Evolutionary conservation across 2,329 filamentous ascomycete species (phyloP).

Genomic region (Exserohilum turcica): DNA sequence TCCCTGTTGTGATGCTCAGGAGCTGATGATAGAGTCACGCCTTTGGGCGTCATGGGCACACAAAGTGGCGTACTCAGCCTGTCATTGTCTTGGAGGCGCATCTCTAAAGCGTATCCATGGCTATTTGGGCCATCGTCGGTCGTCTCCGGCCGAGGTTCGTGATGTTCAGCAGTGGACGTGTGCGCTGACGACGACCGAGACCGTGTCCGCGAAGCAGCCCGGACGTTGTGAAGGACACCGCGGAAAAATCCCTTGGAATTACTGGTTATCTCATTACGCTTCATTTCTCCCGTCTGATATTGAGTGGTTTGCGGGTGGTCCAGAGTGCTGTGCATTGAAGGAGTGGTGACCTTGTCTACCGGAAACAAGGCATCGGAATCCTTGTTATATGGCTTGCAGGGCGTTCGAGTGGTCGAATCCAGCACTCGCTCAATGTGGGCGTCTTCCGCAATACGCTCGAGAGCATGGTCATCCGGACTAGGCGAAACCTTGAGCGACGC

Average conservation of each 20-base stretch:
- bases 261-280: constrained; percentile 10
- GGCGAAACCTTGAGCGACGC: constrained; percentile 20
- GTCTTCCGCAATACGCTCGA: constrained; percentile 27
- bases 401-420: background rate
- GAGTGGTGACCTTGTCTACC: constrained; percentile 13
- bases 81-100: background rate
- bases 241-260: constrained; percentile 29
- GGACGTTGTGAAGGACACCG: constrained; percentile 30
- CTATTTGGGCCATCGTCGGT: constrained; percentile 5
- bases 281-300: constrained; percentile 9
- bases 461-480: constrained; percentile 22
- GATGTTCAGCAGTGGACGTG: constrained; percentile 10
- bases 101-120: constrained; percentile 2
- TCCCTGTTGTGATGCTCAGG: constrained; percentile 18
- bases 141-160: constrained; percentile 8
- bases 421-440: constrained; percentile 10
- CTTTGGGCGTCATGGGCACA: constrained; percentile 2
- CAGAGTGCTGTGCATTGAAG: constrained; percentile 8
- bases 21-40: background rate
- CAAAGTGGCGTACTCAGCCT: constrained; percentile 1
- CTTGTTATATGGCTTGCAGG: constrained; percentile 6
- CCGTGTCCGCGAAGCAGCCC: constrained; percentile 25
- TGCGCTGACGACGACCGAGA: constrained; percentile 26
- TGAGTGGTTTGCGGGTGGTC: constrained; percentile 9
- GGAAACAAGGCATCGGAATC: constrained; percentile 8